phyloP scores from a whole-genome alignment of 345 rosid species.

The Hibiscus mutabilis region DNA sequence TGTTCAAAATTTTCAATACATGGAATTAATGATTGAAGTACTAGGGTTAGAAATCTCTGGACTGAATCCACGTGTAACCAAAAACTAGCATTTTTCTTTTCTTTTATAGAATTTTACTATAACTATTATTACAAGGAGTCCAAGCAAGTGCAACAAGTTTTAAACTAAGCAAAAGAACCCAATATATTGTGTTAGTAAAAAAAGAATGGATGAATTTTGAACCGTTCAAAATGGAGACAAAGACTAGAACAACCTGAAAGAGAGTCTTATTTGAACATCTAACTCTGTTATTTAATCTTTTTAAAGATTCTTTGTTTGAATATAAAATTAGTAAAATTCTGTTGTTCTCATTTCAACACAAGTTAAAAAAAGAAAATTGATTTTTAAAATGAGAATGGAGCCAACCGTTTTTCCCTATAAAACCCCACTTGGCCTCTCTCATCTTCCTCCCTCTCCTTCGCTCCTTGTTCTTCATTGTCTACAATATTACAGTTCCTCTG shows the following conservation, averaged over 20 bases:
- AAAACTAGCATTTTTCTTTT: too few species aligned
- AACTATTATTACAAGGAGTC: too few species aligned
- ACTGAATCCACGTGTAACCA: too few species aligned
- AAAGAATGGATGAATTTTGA: neutral
- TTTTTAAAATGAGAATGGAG: neutral
- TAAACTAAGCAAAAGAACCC: too few species aligned
- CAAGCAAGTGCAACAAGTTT: too few species aligned
- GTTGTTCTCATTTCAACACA: neutral
- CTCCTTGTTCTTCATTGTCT: conserved; percentile 3
- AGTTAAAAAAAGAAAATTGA: neutral
- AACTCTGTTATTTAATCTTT: neutral
- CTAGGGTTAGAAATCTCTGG: too few species aligned
- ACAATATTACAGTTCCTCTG: neutral
- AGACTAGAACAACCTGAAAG: neutral
- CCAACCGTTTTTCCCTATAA: conserved; percentile 25
- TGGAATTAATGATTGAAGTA: too few species aligned
- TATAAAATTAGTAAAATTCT: neutral
- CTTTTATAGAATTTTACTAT: too few species aligned
- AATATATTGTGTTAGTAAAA: too few species aligned
- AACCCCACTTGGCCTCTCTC: conserved; percentile 15
- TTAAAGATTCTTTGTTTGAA: neutral
- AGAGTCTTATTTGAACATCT: neutral
- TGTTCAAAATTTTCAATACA: too few species aligned
- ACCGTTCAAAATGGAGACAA: neutral
- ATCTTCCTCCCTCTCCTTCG: conserved; percentile 25